These are phyloP conservation scores for Penicillium sp. DNA, from an alignment of 2,329 filamentous ascomycete species.

Conservation along the genomic window DNA sequence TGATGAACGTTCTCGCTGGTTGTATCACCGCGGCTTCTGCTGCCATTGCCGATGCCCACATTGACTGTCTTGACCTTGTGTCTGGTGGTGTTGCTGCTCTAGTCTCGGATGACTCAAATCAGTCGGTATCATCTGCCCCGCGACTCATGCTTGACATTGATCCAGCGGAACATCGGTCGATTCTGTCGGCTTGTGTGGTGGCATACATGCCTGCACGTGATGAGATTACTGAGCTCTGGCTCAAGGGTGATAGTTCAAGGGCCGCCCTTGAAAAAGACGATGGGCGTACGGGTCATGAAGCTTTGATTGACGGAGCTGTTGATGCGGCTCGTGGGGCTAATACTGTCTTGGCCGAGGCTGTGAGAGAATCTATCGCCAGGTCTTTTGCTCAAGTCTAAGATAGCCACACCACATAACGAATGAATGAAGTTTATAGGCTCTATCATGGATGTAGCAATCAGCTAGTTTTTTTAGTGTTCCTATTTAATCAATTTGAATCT, in stretches of 20 bases:
- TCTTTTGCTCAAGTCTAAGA: conserved; percentile 26
- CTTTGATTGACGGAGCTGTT: conserved; percentile 62
- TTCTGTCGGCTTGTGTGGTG: conserved; percentile 82
- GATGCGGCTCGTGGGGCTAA: conserved; percentile 60
- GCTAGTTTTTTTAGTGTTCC: background rate
- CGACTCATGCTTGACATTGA: conserved; percentile 71
- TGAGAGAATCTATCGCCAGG: conserved; percentile 56
- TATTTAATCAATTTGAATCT: background rate
- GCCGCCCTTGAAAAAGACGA: conserved; percentile 31
- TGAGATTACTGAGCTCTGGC: conserved; percentile 92
- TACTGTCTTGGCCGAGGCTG: conserved; percentile 59
- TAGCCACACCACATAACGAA: conserved; percentile 18
- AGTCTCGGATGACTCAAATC: conserved; percentile 47
- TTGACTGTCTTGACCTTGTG: conserved; percentile 90
- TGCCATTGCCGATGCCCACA: conserved; percentile 88
- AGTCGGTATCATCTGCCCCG: conserved; percentile 22
- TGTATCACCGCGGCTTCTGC: conserved; percentile 93
- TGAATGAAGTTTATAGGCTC: conserved; percentile 16
- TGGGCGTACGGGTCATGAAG: conserved; percentile 46
- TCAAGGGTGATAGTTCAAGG: conserved; percentile 67
- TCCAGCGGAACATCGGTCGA: conserved; percentile 71
- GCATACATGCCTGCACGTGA: conserved; percentile 83
- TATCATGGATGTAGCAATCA: background rate
- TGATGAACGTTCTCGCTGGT: conserved; percentile 86
- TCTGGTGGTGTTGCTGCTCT: conserved; percentile 85